Conservation (phyloP, 108 stramenopile species). For the Schizochytrium sp. region DNA sequence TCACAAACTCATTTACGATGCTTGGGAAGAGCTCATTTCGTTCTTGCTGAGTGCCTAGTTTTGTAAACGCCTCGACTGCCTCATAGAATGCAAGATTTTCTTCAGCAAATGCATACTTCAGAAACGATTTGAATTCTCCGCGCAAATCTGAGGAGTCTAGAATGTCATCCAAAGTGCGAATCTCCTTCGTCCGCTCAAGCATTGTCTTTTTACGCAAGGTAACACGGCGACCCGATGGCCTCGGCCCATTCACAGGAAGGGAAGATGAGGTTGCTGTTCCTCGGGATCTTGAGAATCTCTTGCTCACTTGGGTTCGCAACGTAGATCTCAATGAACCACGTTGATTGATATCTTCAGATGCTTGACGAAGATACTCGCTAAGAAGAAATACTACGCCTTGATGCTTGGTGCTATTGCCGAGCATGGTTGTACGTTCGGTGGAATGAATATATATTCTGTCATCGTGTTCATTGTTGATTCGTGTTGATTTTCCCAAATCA, state of each 20-base stretch:
- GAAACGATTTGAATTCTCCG: slow-evolving; percentile 4
- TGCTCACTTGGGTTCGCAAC: not conserved
- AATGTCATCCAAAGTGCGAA: not conserved
- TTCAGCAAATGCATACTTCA: slow-evolving; percentile 49
- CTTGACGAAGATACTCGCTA: not conserved
- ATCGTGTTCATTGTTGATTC: not conserved
- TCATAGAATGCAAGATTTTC: slow-evolving; percentile 46
- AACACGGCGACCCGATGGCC: not conserved
- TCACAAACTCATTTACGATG: not conserved
- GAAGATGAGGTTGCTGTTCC: not conserved
- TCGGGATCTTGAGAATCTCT: not conserved
- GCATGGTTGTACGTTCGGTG: too few relatives aligned
- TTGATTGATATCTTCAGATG: not conserved
- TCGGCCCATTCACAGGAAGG: not conserved
- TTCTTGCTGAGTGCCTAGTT: not conserved
- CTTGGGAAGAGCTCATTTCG: not conserved
- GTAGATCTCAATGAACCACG: not conserved
- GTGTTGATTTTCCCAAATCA: not conserved
- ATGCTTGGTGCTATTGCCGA: not conserved
- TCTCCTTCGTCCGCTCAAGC: slow-evolving; percentile 13
- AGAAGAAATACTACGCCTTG: not conserved
- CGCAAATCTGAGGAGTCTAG: slow-evolving; percentile 4
- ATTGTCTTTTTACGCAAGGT: slow-evolving; percentile 23
- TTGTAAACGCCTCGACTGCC: not conserved
- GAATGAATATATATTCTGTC: too few relatives aligned